Evolutionary conservation across 805 yeast species (phyloP).

Genomic region (Starmerella stigmatis): DNA sequence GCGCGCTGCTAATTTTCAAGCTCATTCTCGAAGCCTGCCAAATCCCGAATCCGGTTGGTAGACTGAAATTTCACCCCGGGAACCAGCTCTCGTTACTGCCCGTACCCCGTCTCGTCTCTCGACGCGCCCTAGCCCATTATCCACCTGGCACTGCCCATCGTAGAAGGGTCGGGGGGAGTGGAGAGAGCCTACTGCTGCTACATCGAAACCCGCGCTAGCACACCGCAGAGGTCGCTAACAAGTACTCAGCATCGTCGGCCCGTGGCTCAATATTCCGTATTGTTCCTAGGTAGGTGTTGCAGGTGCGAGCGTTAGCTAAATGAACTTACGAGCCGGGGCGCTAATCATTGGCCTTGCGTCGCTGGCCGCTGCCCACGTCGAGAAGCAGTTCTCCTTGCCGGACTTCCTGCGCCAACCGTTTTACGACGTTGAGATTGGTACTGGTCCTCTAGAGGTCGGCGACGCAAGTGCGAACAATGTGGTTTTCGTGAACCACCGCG

Average conservation of each 20-base stretch:
- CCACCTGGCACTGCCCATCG: no score
- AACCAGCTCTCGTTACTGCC: neutral
- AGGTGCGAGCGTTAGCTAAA: neutral
- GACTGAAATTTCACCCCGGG: neutral
- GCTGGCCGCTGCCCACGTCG: slow-evolving; percentile 1
- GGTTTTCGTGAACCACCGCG: neutral
- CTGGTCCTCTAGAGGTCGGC: neutral
- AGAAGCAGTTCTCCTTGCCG: slow-evolving; percentile 10
- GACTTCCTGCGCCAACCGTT: slow-evolving; percentile 5
- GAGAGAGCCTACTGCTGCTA: no score
- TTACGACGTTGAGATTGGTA: neutral
- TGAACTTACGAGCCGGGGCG: neutral
- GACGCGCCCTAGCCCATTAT: no score
- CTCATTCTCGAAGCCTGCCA: slow-evolving; percentile 9
- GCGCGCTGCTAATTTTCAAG: slow-evolving; percentile 21
- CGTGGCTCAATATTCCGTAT: no score
- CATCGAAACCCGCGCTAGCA: no score
- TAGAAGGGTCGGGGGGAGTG: no score
- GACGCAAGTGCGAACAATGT: neutral
- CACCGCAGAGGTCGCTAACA: no score
- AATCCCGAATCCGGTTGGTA: neutral
- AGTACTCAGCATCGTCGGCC: no score
- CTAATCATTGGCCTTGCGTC: neutral
- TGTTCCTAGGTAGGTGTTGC: no score
- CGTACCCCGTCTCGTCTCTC: no score